Evolutionary conservation across 371 early-diverging fungal genomes (phyloP), one percentile per base, ranked within the genome.

Genomic region (Zopfochytrium polystomum): DNA sequence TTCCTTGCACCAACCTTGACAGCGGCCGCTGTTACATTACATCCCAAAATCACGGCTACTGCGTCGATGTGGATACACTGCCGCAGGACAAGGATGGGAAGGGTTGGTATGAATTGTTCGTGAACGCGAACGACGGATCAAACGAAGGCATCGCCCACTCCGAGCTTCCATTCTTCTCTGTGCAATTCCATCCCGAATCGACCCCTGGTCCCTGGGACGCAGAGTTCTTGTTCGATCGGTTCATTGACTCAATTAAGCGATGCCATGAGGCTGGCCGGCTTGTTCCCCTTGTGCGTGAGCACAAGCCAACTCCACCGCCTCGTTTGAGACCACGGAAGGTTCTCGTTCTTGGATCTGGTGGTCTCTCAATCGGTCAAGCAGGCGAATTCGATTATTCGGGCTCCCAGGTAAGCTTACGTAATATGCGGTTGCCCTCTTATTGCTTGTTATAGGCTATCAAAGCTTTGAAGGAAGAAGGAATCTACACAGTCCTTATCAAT

Each of bases 361-460:
- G 97, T 68, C 74, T 97, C 53, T 89, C 90, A 26, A 97, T 97
- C 66, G 97, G 97, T 33, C 97, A 97, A 76, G 97, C 97, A 45
- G 97, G 97, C 55, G 97, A 96, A 80, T 96, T 96, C 66, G 97
- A 96, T 76, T 96, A 96, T 79, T 95, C 95, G 65, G 95, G 96
- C 46, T 90, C 91, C 33, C 90, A 86, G 62, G 60, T 74, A 59
- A 30, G 26, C 29, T 6, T 47, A 9, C 59, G 30, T 47, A n/a
- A n/a, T n/a, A n/a, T n/a, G 6, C 59, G 23, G 48, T 60, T 42
- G 47, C 18, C 30, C 23, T 26, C 52, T 45, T 26, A 25, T 46
- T 2, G 13, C 46, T 49, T 56, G 55, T n/a, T 27, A 45, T 30
- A 88, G 79, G 95, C 95, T 20, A 96, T 96, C 83, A 96, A 96